These are phyloP conservation scores for Catharanthus roseus DNA, from an alignment of 257 asterid genomes.

Conservation along the genomic window DNA sequence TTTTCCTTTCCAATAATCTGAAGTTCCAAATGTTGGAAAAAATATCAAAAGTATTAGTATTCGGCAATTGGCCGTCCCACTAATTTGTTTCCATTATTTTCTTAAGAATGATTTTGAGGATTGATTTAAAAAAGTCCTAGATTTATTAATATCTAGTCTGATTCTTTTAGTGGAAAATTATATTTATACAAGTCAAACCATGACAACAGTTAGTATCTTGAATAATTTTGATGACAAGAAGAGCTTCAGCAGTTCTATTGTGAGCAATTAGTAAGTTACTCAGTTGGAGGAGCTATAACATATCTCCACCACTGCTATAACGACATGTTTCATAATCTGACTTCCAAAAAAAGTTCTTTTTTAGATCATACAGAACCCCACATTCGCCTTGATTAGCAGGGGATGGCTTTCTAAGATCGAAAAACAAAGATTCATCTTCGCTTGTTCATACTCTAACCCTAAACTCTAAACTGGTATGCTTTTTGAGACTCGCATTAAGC, in stretches of 20 bases:
- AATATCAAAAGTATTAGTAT: neutral
- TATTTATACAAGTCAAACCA: neutral
- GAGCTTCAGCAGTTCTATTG: neutral
- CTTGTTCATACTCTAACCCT: neutral
- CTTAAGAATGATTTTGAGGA: neutral
- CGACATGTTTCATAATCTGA: neutral
- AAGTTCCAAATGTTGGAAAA: neutral
- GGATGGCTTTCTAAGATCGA: neutral
- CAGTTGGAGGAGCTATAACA: neutral
- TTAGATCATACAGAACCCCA: neutral
- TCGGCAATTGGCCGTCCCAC: neutral
- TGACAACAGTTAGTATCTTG: neutral
- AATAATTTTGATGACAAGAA: neutral
- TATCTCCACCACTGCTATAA: neutral
- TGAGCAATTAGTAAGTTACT: neutral
- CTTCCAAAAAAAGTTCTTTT: neutral
- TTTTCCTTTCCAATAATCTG: neutral
- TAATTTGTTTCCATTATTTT: neutral
- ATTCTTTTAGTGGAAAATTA: neutral
- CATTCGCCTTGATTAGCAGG: neutral
- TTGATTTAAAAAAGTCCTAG: too few relatives aligned
- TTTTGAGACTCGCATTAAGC: neutral
- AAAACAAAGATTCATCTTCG: neutral
- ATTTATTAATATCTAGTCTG: neutral
- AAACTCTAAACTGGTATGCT: too few relatives aligned